A percentile compares a stretch with the other conserved stretches of the same genome.
phyloP scores from a whole-genome alignment of 805 yeast genomes.

The Kodamaea kaohsiungensis region DNA sequence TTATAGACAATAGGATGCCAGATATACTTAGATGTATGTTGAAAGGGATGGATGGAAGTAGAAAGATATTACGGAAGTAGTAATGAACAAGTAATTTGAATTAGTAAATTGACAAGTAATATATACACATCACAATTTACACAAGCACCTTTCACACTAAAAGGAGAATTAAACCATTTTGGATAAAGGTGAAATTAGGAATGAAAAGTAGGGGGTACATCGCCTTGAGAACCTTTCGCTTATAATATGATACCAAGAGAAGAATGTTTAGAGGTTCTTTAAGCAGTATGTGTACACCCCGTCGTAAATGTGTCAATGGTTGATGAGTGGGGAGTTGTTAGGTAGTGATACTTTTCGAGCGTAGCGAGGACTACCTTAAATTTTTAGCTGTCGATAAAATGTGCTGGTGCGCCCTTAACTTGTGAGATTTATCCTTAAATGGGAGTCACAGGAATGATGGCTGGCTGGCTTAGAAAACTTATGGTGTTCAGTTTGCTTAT shows the following conservation, averaged over 20 bases:
- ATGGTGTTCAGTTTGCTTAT: no score
- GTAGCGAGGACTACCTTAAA: background rate
- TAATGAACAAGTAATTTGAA: no score
- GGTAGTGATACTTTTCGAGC: background rate
- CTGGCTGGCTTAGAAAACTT: no score
- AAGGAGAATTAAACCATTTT: background rate
- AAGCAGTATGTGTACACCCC: background rate
- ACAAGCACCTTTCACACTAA: background rate
- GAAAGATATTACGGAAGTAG: background rate
- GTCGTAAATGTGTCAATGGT: background rate
- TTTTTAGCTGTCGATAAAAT: no score
- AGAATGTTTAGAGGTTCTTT: background rate
- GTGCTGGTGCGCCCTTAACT: background rate
- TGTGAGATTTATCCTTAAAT: no score
- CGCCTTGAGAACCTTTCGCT: background rate
- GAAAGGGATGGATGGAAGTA: no score
- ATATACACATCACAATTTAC: no score
- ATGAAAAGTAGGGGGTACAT: background rate
- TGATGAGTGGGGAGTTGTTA: background rate
- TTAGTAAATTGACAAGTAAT: no score
- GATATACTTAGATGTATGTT: no score
- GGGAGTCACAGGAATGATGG: no score
- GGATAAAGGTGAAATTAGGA: background rate
- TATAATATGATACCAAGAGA: background rate
- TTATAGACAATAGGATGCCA: background rate